A percentile compares a stretch with the other conserved stretches of the same genome.
These are phyloP conservation scores for Phytophthora cryptogea DNA, from an alignment of 352 stramenopile species.

Conservation along the genomic window DNA sequence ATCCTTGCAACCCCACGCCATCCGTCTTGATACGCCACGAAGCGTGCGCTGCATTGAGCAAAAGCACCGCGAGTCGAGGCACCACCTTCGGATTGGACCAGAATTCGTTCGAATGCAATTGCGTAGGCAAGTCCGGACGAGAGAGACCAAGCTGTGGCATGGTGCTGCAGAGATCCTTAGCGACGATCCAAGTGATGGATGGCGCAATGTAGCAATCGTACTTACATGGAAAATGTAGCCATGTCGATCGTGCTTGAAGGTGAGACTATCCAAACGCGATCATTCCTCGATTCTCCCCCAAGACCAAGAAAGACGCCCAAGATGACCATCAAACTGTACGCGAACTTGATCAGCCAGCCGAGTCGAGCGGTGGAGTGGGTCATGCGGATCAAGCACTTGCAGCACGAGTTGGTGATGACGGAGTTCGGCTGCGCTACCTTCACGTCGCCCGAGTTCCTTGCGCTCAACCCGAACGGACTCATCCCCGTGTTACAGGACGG, in stretches of 20 bases:
- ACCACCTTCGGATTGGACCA: constrained; percentile 48
- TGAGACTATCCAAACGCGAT: constrained; percentile 1
- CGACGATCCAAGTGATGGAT: neutral
- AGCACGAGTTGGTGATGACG: constrained; percentile 30
- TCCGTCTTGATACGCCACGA: constrained; percentile 47
- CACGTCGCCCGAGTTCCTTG: constrained; percentile 30
- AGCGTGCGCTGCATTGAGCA: constrained; percentile 56
- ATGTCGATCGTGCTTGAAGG: neutral
- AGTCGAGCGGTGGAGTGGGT: constrained; percentile 31
- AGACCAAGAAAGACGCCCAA: neutral
- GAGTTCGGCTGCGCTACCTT: constrained; percentile 33
- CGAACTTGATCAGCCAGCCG: constrained; percentile 37
- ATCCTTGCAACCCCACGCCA: constrained; percentile 15
- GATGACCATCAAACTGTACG: constrained; percentile 38
- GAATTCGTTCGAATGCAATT: constrained; percentile 59
- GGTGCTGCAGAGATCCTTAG: neutral
- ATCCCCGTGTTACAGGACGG: constrained; percentile 36
- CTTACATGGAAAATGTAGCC: constrained; percentile 6
- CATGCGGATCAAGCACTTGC: constrained; percentile 35
- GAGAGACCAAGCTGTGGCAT: neutral
- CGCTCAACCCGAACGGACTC: constrained; percentile 33
- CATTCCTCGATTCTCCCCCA: neutral
- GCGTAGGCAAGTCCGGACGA: constrained; percentile 13
- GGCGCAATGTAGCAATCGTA: constrained; percentile 5
- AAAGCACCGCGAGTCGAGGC: constrained; percentile 58